Percentiles rank a stretch among this genome's conserved stretches.
These are phyloP conservation scores for Plasmodium inui DNA, from an alignment of 169 alveolate species.

Conservation along the genomic window DNA sequence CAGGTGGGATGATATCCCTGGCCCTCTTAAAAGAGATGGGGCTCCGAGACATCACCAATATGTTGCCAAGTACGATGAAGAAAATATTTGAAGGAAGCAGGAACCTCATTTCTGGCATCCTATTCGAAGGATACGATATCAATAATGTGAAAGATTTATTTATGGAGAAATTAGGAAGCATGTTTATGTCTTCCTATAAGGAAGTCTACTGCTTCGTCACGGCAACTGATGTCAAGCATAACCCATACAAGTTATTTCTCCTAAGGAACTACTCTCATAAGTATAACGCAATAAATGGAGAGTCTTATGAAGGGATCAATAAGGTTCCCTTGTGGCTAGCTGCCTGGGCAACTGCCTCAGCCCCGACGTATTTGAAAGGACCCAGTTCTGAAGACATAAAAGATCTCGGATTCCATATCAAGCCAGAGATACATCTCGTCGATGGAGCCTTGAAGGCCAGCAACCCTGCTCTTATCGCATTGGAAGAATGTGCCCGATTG, in stretches of 20 bases:
- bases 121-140: conserved; percentile 80
- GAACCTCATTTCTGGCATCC: conserved; percentile 83
- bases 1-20: conserved; percentile 86
- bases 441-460: conserved; percentile 85
- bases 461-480: conserved; percentile 86
- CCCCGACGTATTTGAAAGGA: conserved; percentile 89
- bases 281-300: conserved; percentile 70
- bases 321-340: conserved; percentile 89
- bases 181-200: conserved; percentile 75
- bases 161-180: conserved; percentile 80
- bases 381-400: conserved; percentile 80
- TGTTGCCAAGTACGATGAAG: conserved; percentile 77
- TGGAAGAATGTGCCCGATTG: conserved; percentile 83
- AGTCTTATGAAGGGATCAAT: conserved; percentile 81
- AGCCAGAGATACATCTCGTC: conserved; percentile 83
- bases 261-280: conserved; percentile 81
- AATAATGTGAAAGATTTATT: conserved; percentile 75
- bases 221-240: conserved; percentile 83
- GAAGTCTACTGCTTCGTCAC: conserved; percentile 82
- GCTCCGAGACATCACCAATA: conserved; percentile 73
- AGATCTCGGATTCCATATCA: conserved; percentile 78
- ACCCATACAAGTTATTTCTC: conserved; percentile 83
- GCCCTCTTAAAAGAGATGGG: conserved; percentile 81
- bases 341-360: conserved; percentile 88
- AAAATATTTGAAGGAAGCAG: conserved; percentile 81